These are phyloP conservation scores for Solanum chacoense DNA, from an alignment of 305 asterid genomes.

Conservation along the genomic window DNA sequence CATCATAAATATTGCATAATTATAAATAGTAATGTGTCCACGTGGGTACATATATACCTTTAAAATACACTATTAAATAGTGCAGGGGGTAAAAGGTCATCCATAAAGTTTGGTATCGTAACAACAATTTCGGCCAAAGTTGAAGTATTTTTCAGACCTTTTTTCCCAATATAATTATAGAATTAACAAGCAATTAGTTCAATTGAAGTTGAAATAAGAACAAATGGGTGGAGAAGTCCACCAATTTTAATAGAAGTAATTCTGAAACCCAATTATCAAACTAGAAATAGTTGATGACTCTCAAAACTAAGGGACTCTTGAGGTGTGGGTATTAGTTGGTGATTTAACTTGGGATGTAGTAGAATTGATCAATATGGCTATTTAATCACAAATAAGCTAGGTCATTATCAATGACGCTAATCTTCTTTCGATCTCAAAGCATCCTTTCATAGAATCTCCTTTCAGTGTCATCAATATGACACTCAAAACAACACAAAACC, in stretches of 20 bases:
- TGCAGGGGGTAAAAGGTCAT: background rate
- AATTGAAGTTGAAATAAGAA: background rate
- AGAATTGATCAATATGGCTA: background rate
- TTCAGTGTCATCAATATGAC: background rate
- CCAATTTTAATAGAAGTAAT: too few species aligned
- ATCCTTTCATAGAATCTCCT: background rate
- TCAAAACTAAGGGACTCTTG: background rate
- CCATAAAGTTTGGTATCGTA: background rate
- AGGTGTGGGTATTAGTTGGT: background rate
- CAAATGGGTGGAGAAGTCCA: background rate
- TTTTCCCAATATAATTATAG: background rate
- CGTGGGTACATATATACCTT: background rate
- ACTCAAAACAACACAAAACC: background rate
- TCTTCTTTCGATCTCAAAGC: background rate
- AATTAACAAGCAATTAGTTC: background rate
- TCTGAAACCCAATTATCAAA: background rate
- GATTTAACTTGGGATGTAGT: background rate
- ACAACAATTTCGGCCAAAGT: background rate
- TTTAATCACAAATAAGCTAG: background rate
- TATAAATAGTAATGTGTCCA: background rate
- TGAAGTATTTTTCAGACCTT: background rate
- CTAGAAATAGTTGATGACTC: background rate
- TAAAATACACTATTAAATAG: too few species aligned
- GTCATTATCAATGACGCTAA: background rate
- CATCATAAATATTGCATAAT: background rate